These are phyloP conservation scores for Pinus albicaulis DNA, from an alignment of 75 land plant genomes.

Conservation along the genomic window DNA sequence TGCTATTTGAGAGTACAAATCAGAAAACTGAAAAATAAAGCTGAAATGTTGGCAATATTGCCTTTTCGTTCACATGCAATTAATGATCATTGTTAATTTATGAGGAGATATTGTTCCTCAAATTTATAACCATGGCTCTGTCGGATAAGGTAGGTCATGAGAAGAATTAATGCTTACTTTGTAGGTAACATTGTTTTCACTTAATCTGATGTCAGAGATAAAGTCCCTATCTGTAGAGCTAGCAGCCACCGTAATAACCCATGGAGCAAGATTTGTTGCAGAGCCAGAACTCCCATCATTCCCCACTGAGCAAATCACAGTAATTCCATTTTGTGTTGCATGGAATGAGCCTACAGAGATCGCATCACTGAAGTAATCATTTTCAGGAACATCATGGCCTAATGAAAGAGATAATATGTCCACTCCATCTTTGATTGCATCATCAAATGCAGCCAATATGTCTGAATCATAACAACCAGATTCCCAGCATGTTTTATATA, in stretches of 20 bases:
- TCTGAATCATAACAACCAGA: constrained; percentile 72
- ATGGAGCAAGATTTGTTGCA: constrained; percentile 75
- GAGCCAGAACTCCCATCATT: constrained; percentile 55
- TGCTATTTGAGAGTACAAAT: background rate
- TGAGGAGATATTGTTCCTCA: background rate
- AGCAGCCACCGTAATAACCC: constrained; percentile 81
- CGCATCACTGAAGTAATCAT: constrained; percentile 68
- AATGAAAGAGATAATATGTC: constrained; percentile 71
- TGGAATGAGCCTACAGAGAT: constrained; percentile 80
- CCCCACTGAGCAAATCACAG: constrained; percentile 73
- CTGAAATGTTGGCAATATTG: background rate
- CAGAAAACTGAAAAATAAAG: background rate
- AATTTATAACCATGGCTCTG: background rate
- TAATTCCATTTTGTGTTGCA: constrained; percentile 47
- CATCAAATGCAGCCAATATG: constrained; percentile 86
- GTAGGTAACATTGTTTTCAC: background rate
- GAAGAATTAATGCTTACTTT: background rate
- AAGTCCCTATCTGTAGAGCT: constrained; percentile 44
- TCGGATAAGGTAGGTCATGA: background rate
- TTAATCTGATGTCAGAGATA: constrained; percentile 1
- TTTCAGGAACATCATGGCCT: constrained; percentile 64
- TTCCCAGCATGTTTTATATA: constrained; percentile 86
- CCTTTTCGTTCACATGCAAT: background rate
- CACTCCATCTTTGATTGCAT: constrained; percentile 90
- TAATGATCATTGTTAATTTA: background rate